Conservation (phyloP, 768 basidiomycete genomes). For the Hericium alpestre region DNA sequence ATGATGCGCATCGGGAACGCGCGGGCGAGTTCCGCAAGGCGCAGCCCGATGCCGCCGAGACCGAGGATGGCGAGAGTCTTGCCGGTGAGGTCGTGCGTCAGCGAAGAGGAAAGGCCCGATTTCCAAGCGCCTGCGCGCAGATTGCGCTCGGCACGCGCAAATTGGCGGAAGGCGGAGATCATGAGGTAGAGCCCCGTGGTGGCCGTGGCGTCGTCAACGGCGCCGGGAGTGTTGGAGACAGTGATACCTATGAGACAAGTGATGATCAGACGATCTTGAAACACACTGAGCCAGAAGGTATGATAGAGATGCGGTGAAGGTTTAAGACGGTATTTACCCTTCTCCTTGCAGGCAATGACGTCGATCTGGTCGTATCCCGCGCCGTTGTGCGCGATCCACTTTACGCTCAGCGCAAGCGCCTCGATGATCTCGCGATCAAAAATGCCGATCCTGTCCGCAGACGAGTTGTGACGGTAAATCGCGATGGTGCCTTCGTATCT, state of each 20-base stretch:
- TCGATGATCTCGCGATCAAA: conserved; percentile 75
- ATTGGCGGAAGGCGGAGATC: conserved; percentile 69
- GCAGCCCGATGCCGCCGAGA: conserved; percentile 66
- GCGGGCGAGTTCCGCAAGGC: conserved; percentile 58
- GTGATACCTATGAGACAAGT: conserved; percentile 42
- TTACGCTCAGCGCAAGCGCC: conserved; percentile 54
- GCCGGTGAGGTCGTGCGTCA: conserved; percentile 53
- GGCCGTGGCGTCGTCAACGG: conserved; percentile 86
- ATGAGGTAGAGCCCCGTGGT: conserved; percentile 80
- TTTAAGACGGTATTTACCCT: conserved; percentile 32
- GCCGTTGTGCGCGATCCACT: conserved; percentile 88
- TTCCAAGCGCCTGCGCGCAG: conserved; percentile 56
- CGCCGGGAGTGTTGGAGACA: conserved; percentile 83
- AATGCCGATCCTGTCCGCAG: conserved; percentile 52
- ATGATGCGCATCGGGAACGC: conserved; percentile 86
- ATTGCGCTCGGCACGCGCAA: conserved; percentile 48
- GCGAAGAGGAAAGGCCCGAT: conserved; percentile 31
- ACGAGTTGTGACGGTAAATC: conserved; percentile 71
- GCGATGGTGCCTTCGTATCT: conserved; percentile 67
- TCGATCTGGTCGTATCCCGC: conserved; percentile 90
- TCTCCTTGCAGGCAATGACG: conserved; percentile 57
- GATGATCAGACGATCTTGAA: not conserved
- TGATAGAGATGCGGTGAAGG: not conserved
- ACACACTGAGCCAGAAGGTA: too few relatives aligned
- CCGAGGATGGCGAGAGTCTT: conserved; percentile 67